These are phyloP conservation scores for Aspergillus hancockii DNA, from an alignment of 495 filamentous ascomycete species.

Conservation along the genomic window DNA sequence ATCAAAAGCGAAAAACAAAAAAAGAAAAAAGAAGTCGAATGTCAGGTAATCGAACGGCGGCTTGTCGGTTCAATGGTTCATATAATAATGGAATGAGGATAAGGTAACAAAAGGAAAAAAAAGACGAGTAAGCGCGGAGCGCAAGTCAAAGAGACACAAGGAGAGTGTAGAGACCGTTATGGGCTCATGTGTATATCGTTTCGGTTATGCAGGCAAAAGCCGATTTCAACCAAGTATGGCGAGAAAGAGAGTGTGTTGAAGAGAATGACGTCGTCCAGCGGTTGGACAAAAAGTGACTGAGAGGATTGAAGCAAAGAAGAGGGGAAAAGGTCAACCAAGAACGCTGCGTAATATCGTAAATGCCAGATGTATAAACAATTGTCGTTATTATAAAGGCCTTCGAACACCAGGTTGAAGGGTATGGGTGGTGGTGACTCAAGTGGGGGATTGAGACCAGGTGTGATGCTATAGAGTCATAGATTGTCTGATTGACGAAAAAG, in stretches of 20 bases:
- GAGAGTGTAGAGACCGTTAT: slow-evolving; percentile 64
- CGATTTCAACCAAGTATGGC: slow-evolving; percentile 32
- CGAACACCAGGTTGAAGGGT: slow-evolving; percentile 48
- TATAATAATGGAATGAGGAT: slow-evolving; percentile 60
- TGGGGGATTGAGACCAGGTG: slow-evolving; percentile 25
- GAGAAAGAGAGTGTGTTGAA: slow-evolving; percentile 33
- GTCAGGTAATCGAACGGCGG: slow-evolving; percentile 48
- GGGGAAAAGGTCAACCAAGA: slow-evolving; percentile 33
- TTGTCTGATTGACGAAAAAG: slow-evolving; percentile 23
- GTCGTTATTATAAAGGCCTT: slow-evolving; percentile 34
- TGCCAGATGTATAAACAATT: slow-evolving; percentile 34
- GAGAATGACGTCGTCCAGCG: slow-evolving; percentile 37
- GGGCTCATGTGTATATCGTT: slow-evolving; percentile 63
- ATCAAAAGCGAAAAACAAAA: slow-evolving; percentile 18
- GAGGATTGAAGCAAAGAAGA: slow-evolving; percentile 26
- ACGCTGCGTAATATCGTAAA: slow-evolving; percentile 58
- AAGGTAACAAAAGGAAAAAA: slow-evolving; percentile 59
- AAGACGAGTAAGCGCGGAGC: slow-evolving; percentile 43
- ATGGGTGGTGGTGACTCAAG: slow-evolving; percentile 37
- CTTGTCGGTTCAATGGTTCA: slow-evolving; percentile 67
- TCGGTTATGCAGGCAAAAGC: slow-evolving; percentile 43
- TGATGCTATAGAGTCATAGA: slow-evolving; percentile 43
- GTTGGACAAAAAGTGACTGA: slow-evolving; percentile 6
- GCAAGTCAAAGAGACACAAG: slow-evolving; percentile 46
- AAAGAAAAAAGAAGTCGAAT: slow-evolving; percentile 30